Percentiles rank a stretch among this genome's conserved stretches.
These are phyloP conservation scores for Leccinum subspadiceum DNA, from an alignment of 1,284 basidiomycete genomes.

Conservation along the genomic window DNA sequence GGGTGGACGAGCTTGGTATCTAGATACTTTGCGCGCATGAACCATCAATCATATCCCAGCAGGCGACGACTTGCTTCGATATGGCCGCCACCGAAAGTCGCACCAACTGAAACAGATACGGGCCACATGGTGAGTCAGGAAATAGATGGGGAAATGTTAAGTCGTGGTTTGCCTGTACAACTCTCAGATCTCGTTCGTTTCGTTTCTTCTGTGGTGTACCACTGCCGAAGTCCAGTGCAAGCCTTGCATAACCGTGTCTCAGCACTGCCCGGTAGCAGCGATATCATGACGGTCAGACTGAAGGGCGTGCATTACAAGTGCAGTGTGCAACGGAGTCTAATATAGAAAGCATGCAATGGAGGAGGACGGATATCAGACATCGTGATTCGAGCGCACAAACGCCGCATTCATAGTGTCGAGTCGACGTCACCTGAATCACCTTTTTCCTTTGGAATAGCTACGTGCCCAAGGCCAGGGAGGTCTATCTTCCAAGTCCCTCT, in stretches of 20 bases:
- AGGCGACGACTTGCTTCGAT: neutral
- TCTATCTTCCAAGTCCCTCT: conserved; percentile 66
- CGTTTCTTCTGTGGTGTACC: neutral
- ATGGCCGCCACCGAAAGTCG: neutral
- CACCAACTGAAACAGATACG: neutral
- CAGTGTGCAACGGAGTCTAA: conserved; percentile 6
- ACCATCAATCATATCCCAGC: neutral
- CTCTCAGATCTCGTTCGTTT: neutral
- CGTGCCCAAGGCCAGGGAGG: conserved; percentile 60
- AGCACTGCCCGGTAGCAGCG: neutral
- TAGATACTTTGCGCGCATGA: conserved; percentile 19
- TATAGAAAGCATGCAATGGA: conserved; percentile 4
- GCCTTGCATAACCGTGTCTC: neutral
- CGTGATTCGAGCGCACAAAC: neutral
- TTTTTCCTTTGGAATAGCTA: conserved; percentile 42
- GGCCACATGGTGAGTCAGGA: neutral
- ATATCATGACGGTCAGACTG: neutral
- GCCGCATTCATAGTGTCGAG: neutral
- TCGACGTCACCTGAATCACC: conserved; percentile 22
- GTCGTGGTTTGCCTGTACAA: neutral
- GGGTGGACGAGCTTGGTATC: conserved; percentile 48
- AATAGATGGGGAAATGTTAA: neutral
- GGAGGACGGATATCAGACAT: neutral
- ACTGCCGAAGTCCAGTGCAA: neutral
- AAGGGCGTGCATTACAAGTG: neutral